Evolutionary conservation across 2,329 filamentous ascomycete genomes (phyloP), one percentile per base, ranked within the genome.

Genomic region (Arthrobotrys iridis): DNA sequence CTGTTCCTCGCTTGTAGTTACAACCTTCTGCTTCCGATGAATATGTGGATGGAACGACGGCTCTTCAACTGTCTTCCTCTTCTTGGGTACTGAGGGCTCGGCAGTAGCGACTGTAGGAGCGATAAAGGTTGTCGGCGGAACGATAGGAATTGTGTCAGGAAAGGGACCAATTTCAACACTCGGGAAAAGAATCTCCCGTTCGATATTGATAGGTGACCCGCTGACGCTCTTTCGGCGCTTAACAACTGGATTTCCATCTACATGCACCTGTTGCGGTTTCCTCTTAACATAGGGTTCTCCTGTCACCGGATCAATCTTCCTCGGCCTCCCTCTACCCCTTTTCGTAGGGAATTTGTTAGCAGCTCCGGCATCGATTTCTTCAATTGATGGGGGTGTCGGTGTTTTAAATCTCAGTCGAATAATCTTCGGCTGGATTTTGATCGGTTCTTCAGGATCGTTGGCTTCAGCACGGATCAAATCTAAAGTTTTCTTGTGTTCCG

Each of bases 11-110:
- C 55, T 55, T 0, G 70, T 74, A 26, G 43, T 62, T 18, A 74
- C 57, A 11, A 63, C 43, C 26, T 67, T 74, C 40, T 74, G 70
- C 55, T 74, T 74, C 28, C 70, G 52, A 40, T 67, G 40, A 28
- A 74, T 58, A 18, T 74, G 70, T 1, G 62, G 70, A 22, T 74
- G 41, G 28, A 40, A 60, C 4, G 45, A 13, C 24, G 62, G 70
- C 33, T 74, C 70, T 50, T 74, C 70, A 22, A 50, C 55, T 37
- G 35, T 41, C 28, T 60, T 67, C 28, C 70, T 52, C 55, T 74
- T 74, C 37, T 46, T 66, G 20, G 55, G 28, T 5, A 4, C 24
- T 18, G 35, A n/a, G 13, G 41, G 13, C 10, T 46, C 60, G 1
- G 52, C 18, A 45, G 50, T 20, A 20, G 11, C 33, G 3, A 33